Evolutionary conservation across 225 moss, liverwort and hornwort genomes (phyloP).

Genomic region (Rhytidiadelphus loreus): DNA sequence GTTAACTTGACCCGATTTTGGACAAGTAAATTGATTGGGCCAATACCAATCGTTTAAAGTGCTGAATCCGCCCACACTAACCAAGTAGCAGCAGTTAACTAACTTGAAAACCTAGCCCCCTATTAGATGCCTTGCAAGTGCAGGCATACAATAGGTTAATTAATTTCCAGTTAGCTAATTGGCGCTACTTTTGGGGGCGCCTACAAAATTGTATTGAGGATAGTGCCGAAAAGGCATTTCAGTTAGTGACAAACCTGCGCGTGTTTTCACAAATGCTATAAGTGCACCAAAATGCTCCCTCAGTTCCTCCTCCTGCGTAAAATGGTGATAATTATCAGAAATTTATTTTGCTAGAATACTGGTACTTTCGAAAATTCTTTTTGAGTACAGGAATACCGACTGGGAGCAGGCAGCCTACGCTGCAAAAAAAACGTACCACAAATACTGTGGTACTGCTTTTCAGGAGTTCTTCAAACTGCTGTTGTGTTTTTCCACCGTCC

Average conservation of each 20-base stretch:
- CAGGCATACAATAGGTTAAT: neutral
- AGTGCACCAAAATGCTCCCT: slow-evolving; percentile 88
- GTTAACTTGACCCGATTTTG: neutral
- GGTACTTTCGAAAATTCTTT: neutral
- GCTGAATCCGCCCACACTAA: neutral
- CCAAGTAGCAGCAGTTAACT: neutral
- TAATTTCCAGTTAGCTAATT: neutral
- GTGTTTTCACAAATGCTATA: slow-evolving; percentile 95
- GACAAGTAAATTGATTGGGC: neutral
- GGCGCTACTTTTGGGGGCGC: neutral
- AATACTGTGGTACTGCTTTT: slow-evolving; percentile 94
- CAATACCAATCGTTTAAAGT: neutral
- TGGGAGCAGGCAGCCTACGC: neutral
- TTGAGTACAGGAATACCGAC: neutral
- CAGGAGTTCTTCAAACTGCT: slow-evolving; percentile 88
- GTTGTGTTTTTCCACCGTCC: slow-evolving; percentile 88
- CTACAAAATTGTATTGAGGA: neutral
- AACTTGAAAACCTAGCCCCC: neutral
- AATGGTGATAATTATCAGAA: neutral
- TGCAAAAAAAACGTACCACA: slow-evolving; percentile 41
- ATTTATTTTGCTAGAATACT: neutral
- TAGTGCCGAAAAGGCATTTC: neutral
- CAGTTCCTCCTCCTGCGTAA: slow-evolving; percentile 90
- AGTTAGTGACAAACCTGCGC: slow-evolving; percentile 60
- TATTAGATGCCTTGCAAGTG: neutral